phyloP scores from a whole-genome alignment of 331 rosid genomes.

The Acacia concinna region DNA sequence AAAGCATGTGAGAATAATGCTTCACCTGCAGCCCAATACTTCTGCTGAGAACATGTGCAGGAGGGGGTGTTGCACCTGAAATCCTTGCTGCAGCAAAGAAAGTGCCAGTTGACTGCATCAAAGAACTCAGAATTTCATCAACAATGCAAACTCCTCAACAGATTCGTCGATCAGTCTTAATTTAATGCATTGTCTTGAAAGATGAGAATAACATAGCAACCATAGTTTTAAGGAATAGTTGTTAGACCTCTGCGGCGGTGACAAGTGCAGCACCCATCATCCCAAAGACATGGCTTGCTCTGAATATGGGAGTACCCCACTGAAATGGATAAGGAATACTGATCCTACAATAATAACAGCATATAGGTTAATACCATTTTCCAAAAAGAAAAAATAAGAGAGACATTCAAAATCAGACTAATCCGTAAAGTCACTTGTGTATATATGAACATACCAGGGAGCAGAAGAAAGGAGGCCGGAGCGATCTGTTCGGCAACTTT shows the following conservation, averaged over 20 bases:
- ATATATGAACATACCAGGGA: slow-evolving; percentile 66
- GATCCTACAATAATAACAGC: slow-evolving; percentile 59
- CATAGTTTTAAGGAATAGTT: slow-evolving; percentile 20
- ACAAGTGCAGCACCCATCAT: slow-evolving; percentile 98
- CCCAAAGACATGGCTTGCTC: slow-evolving; percentile 92
- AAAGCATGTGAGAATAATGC: slow-evolving; percentile 1
- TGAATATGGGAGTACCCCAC: slow-evolving; percentile 97
- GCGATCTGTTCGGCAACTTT: slow-evolving; percentile 83
- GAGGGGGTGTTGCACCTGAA: slow-evolving; percentile 97
- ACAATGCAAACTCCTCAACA: neutral
- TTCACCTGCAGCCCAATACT: slow-evolving; percentile 88
- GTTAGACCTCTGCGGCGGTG: slow-evolving; percentile 79
- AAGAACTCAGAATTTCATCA: slow-evolving; percentile 31
- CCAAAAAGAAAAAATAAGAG: neutral
- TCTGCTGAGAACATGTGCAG: slow-evolving; percentile 73
- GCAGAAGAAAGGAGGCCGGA: slow-evolving; percentile 71
- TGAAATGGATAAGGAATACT: slow-evolving; percentile 88
- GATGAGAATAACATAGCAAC: neutral
- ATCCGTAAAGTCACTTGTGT: neutral
- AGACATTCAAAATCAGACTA: neutral
- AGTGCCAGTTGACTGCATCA: slow-evolving; percentile 84
- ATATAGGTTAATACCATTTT: slow-evolving; percentile 9
- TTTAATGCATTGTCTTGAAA: neutral
- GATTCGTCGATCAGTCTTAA: slow-evolving; percentile 11
- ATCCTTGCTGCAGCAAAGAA: slow-evolving; percentile 90